Percentiles rank a stretch among this genome's conserved stretches.
These are phyloP conservation scores for Jatropha multifida DNA, from an alignment of 441 rosid genomes.

Conservation along the genomic window DNA sequence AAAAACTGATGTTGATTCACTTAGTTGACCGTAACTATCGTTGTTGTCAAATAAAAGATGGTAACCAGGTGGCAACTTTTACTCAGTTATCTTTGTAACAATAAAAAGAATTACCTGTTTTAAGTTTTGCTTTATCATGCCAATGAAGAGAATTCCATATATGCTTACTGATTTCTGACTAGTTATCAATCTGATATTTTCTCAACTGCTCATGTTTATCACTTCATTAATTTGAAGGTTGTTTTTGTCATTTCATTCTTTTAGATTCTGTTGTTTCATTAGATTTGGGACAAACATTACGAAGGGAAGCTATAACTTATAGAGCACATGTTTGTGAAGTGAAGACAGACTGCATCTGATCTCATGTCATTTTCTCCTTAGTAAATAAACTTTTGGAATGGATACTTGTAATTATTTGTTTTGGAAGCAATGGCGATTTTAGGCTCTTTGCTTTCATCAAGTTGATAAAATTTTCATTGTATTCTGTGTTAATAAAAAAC, in stretches of 20 bases:
- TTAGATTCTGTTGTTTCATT: not conserved
- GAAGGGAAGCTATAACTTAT: not conserved
- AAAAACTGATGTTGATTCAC: not conserved
- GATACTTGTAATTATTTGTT: not conserved
- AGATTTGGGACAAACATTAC: not conserved
- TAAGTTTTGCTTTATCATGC: not conserved
- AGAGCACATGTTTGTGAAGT: not conserved
- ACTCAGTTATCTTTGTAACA: not conserved
- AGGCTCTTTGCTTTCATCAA: not conserved
- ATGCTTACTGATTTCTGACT: not conserved
- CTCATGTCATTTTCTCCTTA: conserved; percentile 5
- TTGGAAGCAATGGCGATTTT: not conserved
- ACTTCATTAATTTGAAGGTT: not conserved
- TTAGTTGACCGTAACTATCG: not conserved
- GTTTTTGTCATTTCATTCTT: not conserved
- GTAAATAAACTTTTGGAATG: not conserved
- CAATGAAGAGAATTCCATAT: not conserved
- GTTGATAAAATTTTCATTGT: not conserved
- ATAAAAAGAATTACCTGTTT: not conserved
- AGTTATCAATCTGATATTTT: not conserved
- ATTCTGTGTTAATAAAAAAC: not conserved
- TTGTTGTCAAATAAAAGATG: not conserved
- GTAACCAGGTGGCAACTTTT: not conserved
- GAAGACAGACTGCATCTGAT: not conserved
- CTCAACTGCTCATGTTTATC: not conserved